These are phyloP conservation scores for Rhizomucor miehei DNA, from an alignment of 371 early-diverging fungal species.

Conservation along the genomic window DNA sequence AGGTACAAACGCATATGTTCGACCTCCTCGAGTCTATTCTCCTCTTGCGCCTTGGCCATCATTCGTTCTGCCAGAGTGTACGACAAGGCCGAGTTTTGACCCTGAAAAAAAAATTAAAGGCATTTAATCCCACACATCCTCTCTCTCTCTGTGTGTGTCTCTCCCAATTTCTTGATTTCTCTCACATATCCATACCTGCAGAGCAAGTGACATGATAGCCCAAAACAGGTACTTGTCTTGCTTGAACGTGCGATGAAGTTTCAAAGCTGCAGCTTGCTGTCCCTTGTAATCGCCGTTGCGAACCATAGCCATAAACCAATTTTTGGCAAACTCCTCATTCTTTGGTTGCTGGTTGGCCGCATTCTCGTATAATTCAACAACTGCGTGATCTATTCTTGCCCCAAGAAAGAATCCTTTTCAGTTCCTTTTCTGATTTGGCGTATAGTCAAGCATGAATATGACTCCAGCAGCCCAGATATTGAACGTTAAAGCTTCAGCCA, in stretches of 20 bases:
- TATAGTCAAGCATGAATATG: too few relatives aligned
- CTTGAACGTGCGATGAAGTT: slow-evolving; percentile 79
- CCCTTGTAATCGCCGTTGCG: slow-evolving; percentile 68
- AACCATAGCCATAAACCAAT: slow-evolving; percentile 86
- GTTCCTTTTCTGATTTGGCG: too few relatives aligned
- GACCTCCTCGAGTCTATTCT: slow-evolving; percentile 51
- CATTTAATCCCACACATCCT: too few relatives aligned
- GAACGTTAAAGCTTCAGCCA: too few relatives aligned
- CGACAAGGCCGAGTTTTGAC: slow-evolving; percentile 44
- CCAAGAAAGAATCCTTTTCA: not conserved
- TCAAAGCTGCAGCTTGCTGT: slow-evolving; percentile 82
- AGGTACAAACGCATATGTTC: slow-evolving; percentile 72
- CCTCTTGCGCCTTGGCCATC: slow-evolving; percentile 78
- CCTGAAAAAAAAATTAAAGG: slow-evolving; percentile 12
- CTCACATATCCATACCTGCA: slow-evolving; percentile 69
- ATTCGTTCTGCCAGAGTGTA: slow-evolving; percentile 82
- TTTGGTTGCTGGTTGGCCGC: slow-evolving; percentile 63
- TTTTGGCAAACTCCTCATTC: slow-evolving; percentile 73
- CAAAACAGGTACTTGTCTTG: slow-evolving; percentile 82
- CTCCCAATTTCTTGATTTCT: too few relatives aligned
- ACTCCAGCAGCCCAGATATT: too few relatives aligned
- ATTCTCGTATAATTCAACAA: slow-evolving; percentile 72
- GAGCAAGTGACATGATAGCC: slow-evolving; percentile 76
- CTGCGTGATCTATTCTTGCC: slow-evolving; percentile 47
- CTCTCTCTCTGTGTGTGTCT: too few relatives aligned